Conservation (phyloP, 225 moss, liverwort and hornwort genomes). For the Polytrichum commune region DNA sequence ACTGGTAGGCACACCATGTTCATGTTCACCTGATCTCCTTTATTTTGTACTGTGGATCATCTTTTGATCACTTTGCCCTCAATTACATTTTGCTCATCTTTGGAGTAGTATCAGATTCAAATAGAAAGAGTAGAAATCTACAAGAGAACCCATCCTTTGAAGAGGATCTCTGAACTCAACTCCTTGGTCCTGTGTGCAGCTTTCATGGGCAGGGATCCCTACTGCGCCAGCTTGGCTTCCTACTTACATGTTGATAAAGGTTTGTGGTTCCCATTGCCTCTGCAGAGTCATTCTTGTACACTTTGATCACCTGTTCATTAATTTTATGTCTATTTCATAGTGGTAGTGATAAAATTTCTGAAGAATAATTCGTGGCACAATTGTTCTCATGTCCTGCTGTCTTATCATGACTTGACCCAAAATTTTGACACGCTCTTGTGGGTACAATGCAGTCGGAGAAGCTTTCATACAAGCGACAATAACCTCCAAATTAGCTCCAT, state of each 20-base stretch:
- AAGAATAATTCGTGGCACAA: neutral
- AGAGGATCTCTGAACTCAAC: neutral
- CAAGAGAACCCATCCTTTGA: too few relatives aligned
- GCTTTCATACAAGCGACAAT: constrained; percentile 49
- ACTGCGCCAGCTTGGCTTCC: constrained; percentile 97
- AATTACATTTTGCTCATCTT: neutral
- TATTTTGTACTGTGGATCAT: neutral
- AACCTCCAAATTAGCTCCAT: neutral
- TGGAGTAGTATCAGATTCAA: neutral
- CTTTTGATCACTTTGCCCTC: neutral
- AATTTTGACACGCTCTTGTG: too few relatives aligned
- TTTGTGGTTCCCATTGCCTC: constrained; percentile 8
- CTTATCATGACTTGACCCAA: neutral
- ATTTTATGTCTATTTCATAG: too few relatives aligned
- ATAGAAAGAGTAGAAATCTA: neutral
- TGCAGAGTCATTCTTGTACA: neutral
- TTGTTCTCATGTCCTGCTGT: too few relatives aligned
- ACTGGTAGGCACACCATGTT: constrained; percentile 46
- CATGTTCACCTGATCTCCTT: neutral
- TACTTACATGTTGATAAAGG: constrained; percentile 88
- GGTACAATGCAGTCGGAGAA: constrained; percentile 39
- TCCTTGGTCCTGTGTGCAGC: constrained; percentile 33
- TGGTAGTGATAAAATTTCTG: neutral
- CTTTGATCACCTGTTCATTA: neutral
- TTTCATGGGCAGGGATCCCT: constrained; percentile 92